Evolutionary conservation across 305 asterid genomes (phyloP).

Genomic region (Euphrasia arctica): DNA sequence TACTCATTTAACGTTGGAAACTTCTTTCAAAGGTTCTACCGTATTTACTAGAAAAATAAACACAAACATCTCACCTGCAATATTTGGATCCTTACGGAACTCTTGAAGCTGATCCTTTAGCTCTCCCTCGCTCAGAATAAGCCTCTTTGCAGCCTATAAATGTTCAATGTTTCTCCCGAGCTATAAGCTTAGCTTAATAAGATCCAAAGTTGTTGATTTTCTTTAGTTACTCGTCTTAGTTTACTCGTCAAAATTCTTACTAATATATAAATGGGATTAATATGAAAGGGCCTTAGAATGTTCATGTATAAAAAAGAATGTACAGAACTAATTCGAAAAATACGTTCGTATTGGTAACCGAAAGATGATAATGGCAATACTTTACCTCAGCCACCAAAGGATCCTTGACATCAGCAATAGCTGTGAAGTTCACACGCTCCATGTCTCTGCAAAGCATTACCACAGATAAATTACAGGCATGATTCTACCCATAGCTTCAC

Average conservation of each 20-base stretch:
- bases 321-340: constrained; percentile 13
- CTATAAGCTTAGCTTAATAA: constrained; percentile 20
- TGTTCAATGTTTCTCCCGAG: constrained; percentile 11
- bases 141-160: constrained; percentile 92
- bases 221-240: background rate
- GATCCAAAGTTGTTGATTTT: background rate
- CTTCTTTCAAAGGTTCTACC: constrained; percentile 16
- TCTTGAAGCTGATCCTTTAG: constrained; percentile 64
- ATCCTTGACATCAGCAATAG: constrained; percentile 77
- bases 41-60: constrained; percentile 23
- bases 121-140: constrained; percentile 60
- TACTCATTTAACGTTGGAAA: constrained; percentile 3
- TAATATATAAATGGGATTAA: background rate
- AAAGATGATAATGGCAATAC: constrained; percentile 20
- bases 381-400: constrained; percentile 77
- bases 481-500: constrained; percentile 16
- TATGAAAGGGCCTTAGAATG: constrained; percentile 3
- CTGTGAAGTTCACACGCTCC: constrained; percentile 67
- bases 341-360: constrained; percentile 2
- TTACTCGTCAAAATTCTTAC: constrained; percentile 8
- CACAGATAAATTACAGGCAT: constrained; percentile 17
- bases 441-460: constrained; percentile 46
- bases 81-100: constrained; percentile 63
- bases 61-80: constrained; percentile 51
- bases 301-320: constrained; percentile 1